These are phyloP conservation scores for Solanum neorickii DNA, from an alignment of 257 asterid species.

Conservation along the genomic window DNA sequence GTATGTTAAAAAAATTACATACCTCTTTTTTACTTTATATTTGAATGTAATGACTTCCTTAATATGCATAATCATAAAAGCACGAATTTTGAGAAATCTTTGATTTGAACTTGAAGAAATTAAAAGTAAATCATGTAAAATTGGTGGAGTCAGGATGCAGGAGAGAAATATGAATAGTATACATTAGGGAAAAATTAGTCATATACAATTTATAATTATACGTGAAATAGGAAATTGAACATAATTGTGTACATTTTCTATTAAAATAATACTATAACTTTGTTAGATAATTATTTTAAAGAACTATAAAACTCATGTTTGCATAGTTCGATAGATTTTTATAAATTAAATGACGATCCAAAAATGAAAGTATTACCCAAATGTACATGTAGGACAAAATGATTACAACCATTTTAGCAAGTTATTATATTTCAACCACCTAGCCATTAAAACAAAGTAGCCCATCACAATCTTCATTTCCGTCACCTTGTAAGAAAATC, in stretches of 20 bases:
- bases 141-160: not conserved
- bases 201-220: no score
- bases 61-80: not conserved
- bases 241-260: not conserved
- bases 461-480: not conserved
- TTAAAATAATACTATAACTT: not conserved
- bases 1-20: no score
- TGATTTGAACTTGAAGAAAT: not conserved
- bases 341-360: not conserved
- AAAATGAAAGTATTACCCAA: not conserved
- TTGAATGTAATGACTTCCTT: not conserved
- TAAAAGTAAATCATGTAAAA: not conserved
- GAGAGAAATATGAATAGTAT: not conserved
- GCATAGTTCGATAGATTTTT: not conserved
- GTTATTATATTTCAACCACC: not conserved
- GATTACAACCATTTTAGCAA: not conserved
- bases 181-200: not conserved
- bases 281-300: not conserved
- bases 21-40: not conserved
- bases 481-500: not conserved
- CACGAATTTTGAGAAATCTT: not conserved
- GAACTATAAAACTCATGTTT: not conserved
- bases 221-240: not conserved
- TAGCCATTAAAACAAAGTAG: not conserved
- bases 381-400: not conserved